Conservation (phyloP, 495 filamentous ascomycete genomes). For the Corynascus novoguineensis region DNA sequence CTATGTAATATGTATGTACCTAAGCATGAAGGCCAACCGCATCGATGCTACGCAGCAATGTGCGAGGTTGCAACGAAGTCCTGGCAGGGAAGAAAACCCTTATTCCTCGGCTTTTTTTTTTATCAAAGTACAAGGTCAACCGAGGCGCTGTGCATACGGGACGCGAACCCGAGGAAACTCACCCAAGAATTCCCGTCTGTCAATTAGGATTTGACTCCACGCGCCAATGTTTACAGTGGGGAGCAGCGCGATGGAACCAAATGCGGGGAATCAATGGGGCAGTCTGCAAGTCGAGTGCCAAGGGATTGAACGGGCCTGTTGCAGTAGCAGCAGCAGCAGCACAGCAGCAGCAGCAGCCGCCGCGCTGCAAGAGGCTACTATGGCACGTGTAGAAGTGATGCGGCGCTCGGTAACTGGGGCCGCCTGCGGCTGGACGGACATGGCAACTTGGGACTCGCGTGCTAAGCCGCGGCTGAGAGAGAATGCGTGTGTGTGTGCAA, state of each 20-base stretch:
- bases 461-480: not conserved
- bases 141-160: too few relatives aligned
- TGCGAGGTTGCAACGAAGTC: not conserved
- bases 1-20: too few relatives aligned
- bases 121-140: not conserved
- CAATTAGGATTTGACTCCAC: too few relatives aligned
- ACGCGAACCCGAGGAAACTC: too few relatives aligned
- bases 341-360: too few relatives aligned
- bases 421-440: not conserved
- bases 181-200: too few relatives aligned
- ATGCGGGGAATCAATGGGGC: not conserved
- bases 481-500: not conserved
- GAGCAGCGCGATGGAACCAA: not conserved
- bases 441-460: conserved; percentile 1
- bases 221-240: too few relatives aligned
- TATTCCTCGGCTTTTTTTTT: not conserved
- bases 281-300: not conserved
- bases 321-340: not conserved
- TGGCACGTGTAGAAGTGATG: too few relatives aligned
- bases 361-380: too few relatives aligned
- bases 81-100: not conserved
- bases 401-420: not conserved
- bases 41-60: not conserved
- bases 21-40: not conserved
- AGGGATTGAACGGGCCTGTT: conserved; percentile 2